Evolutionary conservation across 2,329 filamentous ascomycete species (phyloP), one percentile per base, ranked within the genome.

Genomic region (Fusarium concolor): DNA sequence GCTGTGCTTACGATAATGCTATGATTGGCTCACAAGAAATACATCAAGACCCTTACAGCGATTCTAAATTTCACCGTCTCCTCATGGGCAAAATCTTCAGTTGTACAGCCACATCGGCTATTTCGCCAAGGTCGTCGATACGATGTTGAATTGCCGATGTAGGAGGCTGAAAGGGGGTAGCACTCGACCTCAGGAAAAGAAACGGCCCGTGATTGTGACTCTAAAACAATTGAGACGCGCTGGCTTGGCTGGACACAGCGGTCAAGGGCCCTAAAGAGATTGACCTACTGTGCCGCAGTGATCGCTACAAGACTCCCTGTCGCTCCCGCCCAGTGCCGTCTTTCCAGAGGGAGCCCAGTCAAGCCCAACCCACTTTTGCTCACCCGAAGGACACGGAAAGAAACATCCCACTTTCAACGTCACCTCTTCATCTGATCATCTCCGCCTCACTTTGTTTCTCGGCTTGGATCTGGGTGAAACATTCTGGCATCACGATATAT

Each of bases 381-480:
- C 28, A 29, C 20, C 35, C 11, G 10, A 44, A 15, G 26, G 35
- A 43, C 47, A 50, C 37, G 17, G 14, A 29, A 9, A 10, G 15
- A 61, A 57, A 51, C 41, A 69, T 69, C 66, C 42, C 51, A 66
- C 61, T 45, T 43, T 31, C 56, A 66, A 64, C 52, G 53, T 67
- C 49, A 62, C 65, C 39, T 51, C 45, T 58, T 64, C 52, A 29
- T 64, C 35, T 46, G 12, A 50, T 59, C 35, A 41, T 31, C 37
- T 18, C 31, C 22, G 26, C 38, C 44, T 33, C 29, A n/a, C 10
- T 29, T 10, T 29, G 28, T 11, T 29, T 29, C 24, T 29, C 26
- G 31, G n/a, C 18, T 10, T 26, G 45, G 44, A 58, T 46, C 38
- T 37, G 24, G 22, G 17, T 20, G 10, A 37, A 14, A 10, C n/a